Evolutionary conservation across 2,329 filamentous ascomycete species (phyloP), one percentile per base, ranked within the genome.

Genomic region (Macrophomina pseudophaseolina): DNA sequence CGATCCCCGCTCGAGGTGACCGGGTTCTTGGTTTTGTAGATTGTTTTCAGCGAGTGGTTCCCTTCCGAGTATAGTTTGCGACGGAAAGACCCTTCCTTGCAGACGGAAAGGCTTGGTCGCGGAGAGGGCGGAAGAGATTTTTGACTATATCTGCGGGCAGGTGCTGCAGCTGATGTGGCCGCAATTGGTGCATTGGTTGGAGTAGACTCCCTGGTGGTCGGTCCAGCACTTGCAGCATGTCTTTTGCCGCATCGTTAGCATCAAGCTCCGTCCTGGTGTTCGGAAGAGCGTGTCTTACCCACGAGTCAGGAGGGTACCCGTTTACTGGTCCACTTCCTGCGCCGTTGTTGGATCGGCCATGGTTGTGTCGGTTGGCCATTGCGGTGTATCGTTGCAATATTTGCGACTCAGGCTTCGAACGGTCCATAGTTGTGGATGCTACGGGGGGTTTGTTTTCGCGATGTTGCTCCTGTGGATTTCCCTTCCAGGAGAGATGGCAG

Each of bases 171-270:
- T 35, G 5, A 28, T 38, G 32, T 62, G 58, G 2, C 58, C 58
- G 44, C 58, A 62, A 44, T 40, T 62, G 28, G 12, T 38, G 44
- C 58, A 62, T 32, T 62, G 58, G 7, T 49, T 62, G 11, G 58
- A 49, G n/a, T 62, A 62, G 32, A 33, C 44, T 12, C 58, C 58
- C 58, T 62, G 58, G 32, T 62, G 16, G 18, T 62, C 58, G 9
- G 58, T 48, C 58, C 58, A 62, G 44, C 58, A 62, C 58, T 62
- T 62, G 44, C 58, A 62, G 32, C 58, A 62, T 7, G 58, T 49
- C 58, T 62, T 5, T 35, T 14, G 51, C 28, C 33, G 14, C 16
- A 23, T 23, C 16, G 35, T 60, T 23, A 60, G 56, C 42, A 35
- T n/a, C 14, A 4, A 48, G 11, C 11, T 4, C 30, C n/a, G 6